Conservation (phyloP, 768 basidiomycete genomes). For the Leccinum disarticulatum region DNA sequence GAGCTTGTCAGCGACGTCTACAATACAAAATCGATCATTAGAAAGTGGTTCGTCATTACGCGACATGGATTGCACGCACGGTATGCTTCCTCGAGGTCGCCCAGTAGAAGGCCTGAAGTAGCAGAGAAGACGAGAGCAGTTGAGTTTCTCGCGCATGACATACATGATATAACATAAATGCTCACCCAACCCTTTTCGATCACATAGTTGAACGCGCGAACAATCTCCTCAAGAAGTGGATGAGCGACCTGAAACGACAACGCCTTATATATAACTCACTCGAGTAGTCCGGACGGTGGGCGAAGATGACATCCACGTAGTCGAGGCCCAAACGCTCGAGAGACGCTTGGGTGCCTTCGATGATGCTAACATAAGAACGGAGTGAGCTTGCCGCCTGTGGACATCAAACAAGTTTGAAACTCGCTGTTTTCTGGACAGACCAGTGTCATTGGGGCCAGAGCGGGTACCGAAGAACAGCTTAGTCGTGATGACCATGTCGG, state of each 20-base stretch:
- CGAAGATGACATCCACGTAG: conserved; percentile 52
- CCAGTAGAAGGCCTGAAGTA: conserved; percentile 42
- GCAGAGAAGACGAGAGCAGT: not conserved
- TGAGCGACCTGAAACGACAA: not conserved
- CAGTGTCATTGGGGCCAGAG: conserved; percentile 43
- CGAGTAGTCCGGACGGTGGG: conserved; percentile 46
- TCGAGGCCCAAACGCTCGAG: conserved; percentile 52
- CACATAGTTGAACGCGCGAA: conserved; percentile 57
- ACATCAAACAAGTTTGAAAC: conserved; percentile 2
- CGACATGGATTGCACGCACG: conserved; percentile 20
- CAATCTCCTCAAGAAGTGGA: conserved; percentile 44
- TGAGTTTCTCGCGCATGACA: not conserved
- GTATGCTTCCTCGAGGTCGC: conserved; percentile 49
- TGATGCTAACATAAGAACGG: conserved; percentile 35
- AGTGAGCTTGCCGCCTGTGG: not conserved
- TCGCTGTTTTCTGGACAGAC: conserved; percentile 35
- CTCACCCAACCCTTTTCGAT: conserved; percentile 49
- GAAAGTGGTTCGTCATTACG: not conserved
- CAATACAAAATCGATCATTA: not conserved
- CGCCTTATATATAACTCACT: not conserved
- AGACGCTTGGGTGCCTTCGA: conserved; percentile 53
- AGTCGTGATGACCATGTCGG: conserved; percentile 53
- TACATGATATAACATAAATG: not conserved
- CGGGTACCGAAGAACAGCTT: conserved; percentile 59
- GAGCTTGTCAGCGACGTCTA: conserved; percentile 50